Evolutionary conservation across 1,139 yeast genomes (phyloP), one percentile per base, ranked within the genome.

Genomic region (Taphrina communis): DNA sequence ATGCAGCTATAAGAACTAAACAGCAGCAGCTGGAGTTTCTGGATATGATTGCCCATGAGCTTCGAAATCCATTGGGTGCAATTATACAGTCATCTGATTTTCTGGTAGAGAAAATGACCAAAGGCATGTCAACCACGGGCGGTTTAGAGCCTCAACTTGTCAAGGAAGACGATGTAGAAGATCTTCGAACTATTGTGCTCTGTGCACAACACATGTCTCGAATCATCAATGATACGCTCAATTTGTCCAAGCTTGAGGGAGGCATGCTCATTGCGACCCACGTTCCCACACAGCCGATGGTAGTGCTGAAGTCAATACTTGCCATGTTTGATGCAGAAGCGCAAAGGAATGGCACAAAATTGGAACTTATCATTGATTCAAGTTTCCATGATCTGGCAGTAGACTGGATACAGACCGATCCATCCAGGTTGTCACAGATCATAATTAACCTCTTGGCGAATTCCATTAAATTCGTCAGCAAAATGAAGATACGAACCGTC

Each of bases 361-460:
- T 61, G 21, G 25, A 42, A 19, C 52, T 71, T 14, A 70, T 68
- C 39, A 56, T 72, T 12, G 72, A 69, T 35, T 65, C 68, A 11
- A 46, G 17, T 2, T 68, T 48, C 44, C 41, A 44, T 9, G 60
- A 25, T 9, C 41, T 72, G 9, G 70, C 61, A 6, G 44, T 67
- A 35, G 71, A 70, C 36, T 55, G 61, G 42, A 72, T 72, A 19
- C 51, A 63, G 38, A 66, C 71, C 68, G 74, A 72, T 63, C 74
- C 74, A 9, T 65, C 70, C 8, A 69, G 73, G 0, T 65, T 72
- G 5, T 41, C 71, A 19, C 97, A 92, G 78, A 88, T 92, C 68
- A 87, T 91, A 21, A 90, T 92, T 90, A 92, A 92, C 74, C 80
- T 91, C 71, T 94, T 91, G 4, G 88, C 95, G n/a, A 92, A 90